Evolutionary conservation across 768 basidiomycete genomes (phyloP).

Genomic region (Hysterangium stoloniferum): DNA sequence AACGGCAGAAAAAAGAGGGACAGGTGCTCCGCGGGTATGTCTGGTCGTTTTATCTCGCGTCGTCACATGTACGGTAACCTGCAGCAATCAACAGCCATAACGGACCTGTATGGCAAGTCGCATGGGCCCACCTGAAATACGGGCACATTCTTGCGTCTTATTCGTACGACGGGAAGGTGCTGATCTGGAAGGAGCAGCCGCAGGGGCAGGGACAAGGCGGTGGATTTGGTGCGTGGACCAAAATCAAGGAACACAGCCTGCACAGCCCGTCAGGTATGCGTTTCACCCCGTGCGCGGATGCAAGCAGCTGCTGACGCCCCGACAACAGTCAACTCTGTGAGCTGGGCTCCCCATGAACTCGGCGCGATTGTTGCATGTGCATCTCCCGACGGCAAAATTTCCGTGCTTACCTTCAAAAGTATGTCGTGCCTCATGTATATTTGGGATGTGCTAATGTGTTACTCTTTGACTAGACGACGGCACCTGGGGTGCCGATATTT

Average conservation of each 20-base stretch:
- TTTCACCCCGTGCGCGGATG: neutral
- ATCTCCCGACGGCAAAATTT: slow-evolving; percentile 93
- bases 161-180: slow-evolving; percentile 95
- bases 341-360: slow-evolving; percentile 98
- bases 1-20: slow-evolving; percentile 60
- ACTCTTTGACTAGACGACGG: slow-evolving; percentile 65
- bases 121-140: slow-evolving; percentile 98
- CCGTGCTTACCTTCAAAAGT: slow-evolving; percentile 96
- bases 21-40: slow-evolving; percentile 82
- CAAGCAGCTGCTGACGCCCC: neutral
- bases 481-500: slow-evolving; percentile 90
- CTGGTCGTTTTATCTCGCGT: no score
- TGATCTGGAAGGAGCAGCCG: slow-evolving; percentile 94
- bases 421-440: slow-evolving; percentile 18
- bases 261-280: slow-evolving; percentile 85
- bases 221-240: slow-evolving; percentile 67
- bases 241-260: slow-evolving; percentile 90
- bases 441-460: neutral
- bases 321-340: slow-evolving; percentile 88
- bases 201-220: slow-evolving; percentile 37
- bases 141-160: slow-evolving; percentile 96
- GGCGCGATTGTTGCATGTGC: slow-evolving; percentile 96
- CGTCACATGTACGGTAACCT: neutral
- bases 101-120: slow-evolving; percentile 96
- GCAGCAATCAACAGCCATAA: slow-evolving; percentile 72